Conservation (phyloP, 768 basidiomycete genomes). For the Leccinum olivaceopallidum region DNA sequence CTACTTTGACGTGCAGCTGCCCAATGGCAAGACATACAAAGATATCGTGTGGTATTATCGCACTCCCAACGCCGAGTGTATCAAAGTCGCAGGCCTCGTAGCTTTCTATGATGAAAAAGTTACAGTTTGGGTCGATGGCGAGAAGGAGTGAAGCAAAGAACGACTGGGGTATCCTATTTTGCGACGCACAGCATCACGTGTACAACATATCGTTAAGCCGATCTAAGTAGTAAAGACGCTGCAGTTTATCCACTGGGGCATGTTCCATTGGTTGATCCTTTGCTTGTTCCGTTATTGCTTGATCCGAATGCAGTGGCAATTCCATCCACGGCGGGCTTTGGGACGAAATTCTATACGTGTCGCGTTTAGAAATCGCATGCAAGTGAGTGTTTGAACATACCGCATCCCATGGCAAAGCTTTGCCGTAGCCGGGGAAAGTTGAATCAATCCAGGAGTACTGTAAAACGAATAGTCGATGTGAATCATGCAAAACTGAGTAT, state of each 20-base stretch:
- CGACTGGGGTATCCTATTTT: not conserved
- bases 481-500: slow-evolving; percentile 15
- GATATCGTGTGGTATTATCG: slow-evolving; percentile 69
- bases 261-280: not conserved
- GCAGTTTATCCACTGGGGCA: not conserved
- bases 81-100: slow-evolving; percentile 49
- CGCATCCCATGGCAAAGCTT: slow-evolving; percentile 18
- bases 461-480: not conserved
- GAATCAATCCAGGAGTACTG: slow-evolving; percentile 20
- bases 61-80: slow-evolving; percentile 50
- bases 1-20: slow-evolving; percentile 53
- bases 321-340: slow-evolving; percentile 15
- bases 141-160: slow-evolving; percentile 39
- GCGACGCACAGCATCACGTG: not conserved
- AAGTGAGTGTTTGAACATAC: slow-evolving; percentile 2
- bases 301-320: slow-evolving; percentile 10
- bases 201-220: slow-evolving; percentile 1
- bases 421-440: slow-evolving; percentile 9
- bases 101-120: slow-evolving; percentile 71
- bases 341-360: slow-evolving; percentile 11
- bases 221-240: not conserved
- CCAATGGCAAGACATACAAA: slow-evolving; percentile 43
- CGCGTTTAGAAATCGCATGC: not conserved
- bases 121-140: slow-evolving; percentile 63
- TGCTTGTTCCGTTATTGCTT: too few species aligned